Evolutionary conservation across 805 yeast genomes (phyloP).

Genomic region (Debaryomyces hansenii): DNA sequence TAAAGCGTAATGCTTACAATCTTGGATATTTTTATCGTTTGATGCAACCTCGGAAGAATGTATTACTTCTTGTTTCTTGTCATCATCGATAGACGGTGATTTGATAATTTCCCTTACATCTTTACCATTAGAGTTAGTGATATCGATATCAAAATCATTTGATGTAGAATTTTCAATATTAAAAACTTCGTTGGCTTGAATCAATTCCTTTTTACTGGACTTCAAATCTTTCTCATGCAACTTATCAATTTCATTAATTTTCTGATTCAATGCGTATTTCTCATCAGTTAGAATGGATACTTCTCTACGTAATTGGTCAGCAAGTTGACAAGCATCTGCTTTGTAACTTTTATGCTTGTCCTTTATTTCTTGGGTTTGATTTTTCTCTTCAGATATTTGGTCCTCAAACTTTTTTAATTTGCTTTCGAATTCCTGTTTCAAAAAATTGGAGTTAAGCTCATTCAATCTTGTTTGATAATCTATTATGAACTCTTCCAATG

Average conservation of each 20-base stretch:
- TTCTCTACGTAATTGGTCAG: slow-evolving; percentile 1
- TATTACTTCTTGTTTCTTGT: not conserved
- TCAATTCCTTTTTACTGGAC: not conserved
- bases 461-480: slow-evolving; percentile 41
- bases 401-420: slow-evolving; percentile 10
- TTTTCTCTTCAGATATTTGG: slow-evolving; percentile 17
- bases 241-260: not conserved
- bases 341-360: slow-evolving; percentile 11
- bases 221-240: not conserved
- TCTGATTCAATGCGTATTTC: not conserved
- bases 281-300: not conserved
- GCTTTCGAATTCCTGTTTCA: slow-evolving; percentile 18
- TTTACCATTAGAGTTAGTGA: not conserved
- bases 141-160: not conserved
- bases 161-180: not conserved
- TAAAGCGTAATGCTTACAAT: not conserved
- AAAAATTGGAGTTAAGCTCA: slow-evolving; percentile 23
- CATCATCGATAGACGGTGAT: not conserved
- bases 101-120: not conserved
- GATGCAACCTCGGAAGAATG: too few species aligned
- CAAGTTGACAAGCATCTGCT: not conserved
- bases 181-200: not conserved
- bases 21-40: not conserved
- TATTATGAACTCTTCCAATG: slow-evolving; percentile 54
- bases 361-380: slow-evolving; percentile 11